phyloP scores from a whole-genome alignment of 495 filamentous ascomycete genomes.

The Thermothielavioides terrestris region DNA sequence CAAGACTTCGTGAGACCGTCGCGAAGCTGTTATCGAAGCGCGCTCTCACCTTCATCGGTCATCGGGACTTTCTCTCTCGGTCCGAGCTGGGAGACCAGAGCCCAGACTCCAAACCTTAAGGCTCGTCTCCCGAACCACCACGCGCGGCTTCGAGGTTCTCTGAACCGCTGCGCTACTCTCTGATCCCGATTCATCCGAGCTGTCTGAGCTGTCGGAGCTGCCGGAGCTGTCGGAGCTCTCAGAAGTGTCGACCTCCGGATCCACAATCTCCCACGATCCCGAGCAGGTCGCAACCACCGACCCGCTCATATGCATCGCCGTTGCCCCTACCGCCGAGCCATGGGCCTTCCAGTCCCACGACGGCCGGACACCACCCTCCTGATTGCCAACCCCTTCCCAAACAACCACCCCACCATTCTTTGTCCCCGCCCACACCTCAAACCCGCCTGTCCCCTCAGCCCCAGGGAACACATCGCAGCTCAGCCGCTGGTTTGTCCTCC shows the following conservation, averaged over 20 bases:
- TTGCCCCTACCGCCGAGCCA: constrained; percentile 49
- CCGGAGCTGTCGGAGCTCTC: neutral
- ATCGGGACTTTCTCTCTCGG: neutral
- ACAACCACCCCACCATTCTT: constrained; percentile 67
- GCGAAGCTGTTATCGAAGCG: no score
- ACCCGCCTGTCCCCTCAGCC: constrained; percentile 37
- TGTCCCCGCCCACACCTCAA: constrained; percentile 79
- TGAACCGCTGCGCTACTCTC: neutral
- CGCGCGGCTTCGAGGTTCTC: constrained; percentile 4
- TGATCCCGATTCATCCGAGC: constrained; percentile 1
- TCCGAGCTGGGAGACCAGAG: neutral
- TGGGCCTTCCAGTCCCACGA: constrained; percentile 54
- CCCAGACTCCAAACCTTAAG: constrained; percentile 56
- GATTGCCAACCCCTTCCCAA: constrained; percentile 57
- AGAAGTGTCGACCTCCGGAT: constrained; percentile 13
- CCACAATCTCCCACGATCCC: constrained; percentile 42
- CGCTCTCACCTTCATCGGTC: no score
- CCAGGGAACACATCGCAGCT: constrained; percentile 58
- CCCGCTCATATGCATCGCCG: constrained; percentile 58
- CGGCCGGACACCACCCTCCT: constrained; percentile 46
- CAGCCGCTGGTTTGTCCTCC: constrained; percentile 68
- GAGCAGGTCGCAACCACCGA: constrained; percentile 68
- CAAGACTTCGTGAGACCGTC: no score
- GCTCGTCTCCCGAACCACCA: constrained; percentile 46
- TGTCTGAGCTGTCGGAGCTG: constrained; percentile 5